Conservation (phyloP, 306 rosid genomes). For the Lotus japonicus region DNA sequence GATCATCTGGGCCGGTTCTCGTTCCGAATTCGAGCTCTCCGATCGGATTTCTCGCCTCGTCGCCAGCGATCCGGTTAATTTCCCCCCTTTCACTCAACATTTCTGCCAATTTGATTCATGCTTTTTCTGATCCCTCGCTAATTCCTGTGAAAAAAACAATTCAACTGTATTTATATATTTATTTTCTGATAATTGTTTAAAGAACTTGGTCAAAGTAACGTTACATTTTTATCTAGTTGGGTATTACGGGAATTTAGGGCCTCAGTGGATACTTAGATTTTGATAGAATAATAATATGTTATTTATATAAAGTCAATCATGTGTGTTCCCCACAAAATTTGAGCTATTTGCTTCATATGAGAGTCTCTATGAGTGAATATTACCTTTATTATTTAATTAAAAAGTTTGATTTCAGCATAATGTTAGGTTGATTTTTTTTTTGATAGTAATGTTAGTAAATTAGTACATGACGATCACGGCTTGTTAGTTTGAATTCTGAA, state of each 20-base stretch:
- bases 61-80: slow-evolving; percentile 78
- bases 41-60: slow-evolving; percentile 81
- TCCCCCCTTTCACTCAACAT: background rate
- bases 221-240: background rate
- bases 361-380: too few relatives aligned
- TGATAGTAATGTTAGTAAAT: too few relatives aligned
- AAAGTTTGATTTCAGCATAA: too few relatives aligned
- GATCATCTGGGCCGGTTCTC: slow-evolving; percentile 89
- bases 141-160: too few relatives aligned
- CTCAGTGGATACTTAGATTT: too few relatives aligned
- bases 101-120: background rate
- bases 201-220: background rate
- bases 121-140: background rate
- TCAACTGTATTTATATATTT: too few relatives aligned
- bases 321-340: too few relatives aligned
- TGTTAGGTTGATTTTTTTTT: too few relatives aligned
- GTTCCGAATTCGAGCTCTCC: slow-evolving; percentile 49
- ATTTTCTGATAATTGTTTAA: background rate
- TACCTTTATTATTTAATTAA: too few relatives aligned
- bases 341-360: too few relatives aligned
- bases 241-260: background rate
- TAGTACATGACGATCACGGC: background rate
- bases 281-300: too few relatives aligned
- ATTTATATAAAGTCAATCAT: too few relatives aligned
- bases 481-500: slow-evolving; percentile 1